These are phyloP conservation scores for Poronia punctata DNA, from an alignment of 495 filamentous ascomycete genomes.

Conservation along the genomic window DNA sequence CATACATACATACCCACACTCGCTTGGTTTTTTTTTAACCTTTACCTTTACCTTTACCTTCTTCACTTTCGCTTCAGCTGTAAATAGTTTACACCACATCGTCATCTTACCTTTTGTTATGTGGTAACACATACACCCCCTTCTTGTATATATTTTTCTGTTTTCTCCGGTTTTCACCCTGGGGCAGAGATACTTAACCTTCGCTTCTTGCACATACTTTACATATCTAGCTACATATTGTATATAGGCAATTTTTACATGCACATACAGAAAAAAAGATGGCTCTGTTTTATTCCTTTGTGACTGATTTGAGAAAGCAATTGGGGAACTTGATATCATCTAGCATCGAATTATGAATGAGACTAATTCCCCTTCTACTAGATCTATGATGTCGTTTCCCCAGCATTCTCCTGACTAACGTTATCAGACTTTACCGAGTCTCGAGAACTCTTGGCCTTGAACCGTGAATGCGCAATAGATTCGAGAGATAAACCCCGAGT, in stretches of 20 bases:
- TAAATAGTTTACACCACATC: too few relatives aligned
- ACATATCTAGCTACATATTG: conserved; percentile 9
- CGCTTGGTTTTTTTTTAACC: not conserved
- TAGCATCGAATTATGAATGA: too few relatives aligned
- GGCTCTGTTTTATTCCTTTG: too few relatives aligned
- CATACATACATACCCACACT: conserved; percentile 5
- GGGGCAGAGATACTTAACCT: conserved; percentile 12
- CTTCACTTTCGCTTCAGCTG: not conserved
- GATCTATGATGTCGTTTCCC: too few relatives aligned
- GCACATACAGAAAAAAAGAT: conserved; percentile 9
- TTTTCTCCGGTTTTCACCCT: conserved; percentile 20
- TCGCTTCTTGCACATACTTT: conserved; percentile 17
- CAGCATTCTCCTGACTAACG: too few relatives aligned
- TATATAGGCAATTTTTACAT: not conserved
- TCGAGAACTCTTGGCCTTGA: conserved; percentile 8
- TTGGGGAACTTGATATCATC: too few relatives aligned
- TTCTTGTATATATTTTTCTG: conserved; percentile 1
- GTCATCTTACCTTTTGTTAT: too few relatives aligned
- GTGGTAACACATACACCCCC: too few relatives aligned
- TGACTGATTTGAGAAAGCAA: too few relatives aligned
- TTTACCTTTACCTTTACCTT: not conserved
- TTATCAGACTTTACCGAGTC: too few relatives aligned
- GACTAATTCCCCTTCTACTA: too few relatives aligned
- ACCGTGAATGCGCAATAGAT: conserved; percentile 17
- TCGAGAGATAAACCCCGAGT: conserved; percentile 23